Evolutionary conservation across 768 basidiomycete species (phyloP).

Genomic region (Suillus placidus): DNA sequence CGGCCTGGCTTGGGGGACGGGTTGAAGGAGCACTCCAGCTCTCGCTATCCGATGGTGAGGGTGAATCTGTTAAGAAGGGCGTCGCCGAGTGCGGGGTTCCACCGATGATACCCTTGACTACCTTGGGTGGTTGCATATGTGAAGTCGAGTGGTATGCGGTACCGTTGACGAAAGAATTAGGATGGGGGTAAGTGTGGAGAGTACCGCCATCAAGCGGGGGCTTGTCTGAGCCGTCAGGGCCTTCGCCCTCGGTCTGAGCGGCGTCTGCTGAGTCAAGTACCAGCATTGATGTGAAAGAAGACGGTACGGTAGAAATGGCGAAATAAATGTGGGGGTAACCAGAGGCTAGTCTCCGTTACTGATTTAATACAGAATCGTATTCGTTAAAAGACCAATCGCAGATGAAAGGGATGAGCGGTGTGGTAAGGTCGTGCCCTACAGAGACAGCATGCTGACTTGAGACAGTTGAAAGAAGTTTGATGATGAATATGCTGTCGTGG

Average conservation of each 20-base stretch:
- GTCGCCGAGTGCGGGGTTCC: constrained; percentile 38
- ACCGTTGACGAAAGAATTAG: constrained; percentile 19
- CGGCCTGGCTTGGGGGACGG: constrained; percentile 57
- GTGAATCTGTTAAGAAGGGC: constrained; percentile 45
- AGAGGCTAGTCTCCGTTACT: constrained; percentile 3
- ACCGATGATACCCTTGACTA: constrained; percentile 22
- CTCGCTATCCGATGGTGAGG: constrained; percentile 60
- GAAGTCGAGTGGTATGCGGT: constrained; percentile 15
- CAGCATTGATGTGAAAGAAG: constrained; percentile 38
- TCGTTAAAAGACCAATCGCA: constrained; percentile 15
- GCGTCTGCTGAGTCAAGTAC: constrained; percentile 52
- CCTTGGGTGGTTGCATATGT: constrained; percentile 23
- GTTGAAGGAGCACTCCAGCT: constrained; percentile 65
- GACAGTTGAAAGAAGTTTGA: constrained; percentile 24
- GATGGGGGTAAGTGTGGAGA: constrained; percentile 17
- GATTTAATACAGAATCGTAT: constrained; percentile 1
- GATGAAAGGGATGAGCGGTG: constrained; percentile 2
- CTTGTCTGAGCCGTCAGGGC: constrained; percentile 61
- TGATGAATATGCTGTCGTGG: constrained; percentile 13
- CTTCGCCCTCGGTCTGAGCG: constrained; percentile 56
- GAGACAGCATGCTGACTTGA: constrained; percentile 39
- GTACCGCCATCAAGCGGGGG: constrained; percentile 45
- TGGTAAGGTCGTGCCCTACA: constrained; percentile 30
- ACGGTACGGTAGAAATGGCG: constrained; percentile 22
- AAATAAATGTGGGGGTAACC: constrained; percentile 14